phyloP scores from a whole-genome alignment of 73 alveolate genomes.

The Uronychia binucleata region DNA sequence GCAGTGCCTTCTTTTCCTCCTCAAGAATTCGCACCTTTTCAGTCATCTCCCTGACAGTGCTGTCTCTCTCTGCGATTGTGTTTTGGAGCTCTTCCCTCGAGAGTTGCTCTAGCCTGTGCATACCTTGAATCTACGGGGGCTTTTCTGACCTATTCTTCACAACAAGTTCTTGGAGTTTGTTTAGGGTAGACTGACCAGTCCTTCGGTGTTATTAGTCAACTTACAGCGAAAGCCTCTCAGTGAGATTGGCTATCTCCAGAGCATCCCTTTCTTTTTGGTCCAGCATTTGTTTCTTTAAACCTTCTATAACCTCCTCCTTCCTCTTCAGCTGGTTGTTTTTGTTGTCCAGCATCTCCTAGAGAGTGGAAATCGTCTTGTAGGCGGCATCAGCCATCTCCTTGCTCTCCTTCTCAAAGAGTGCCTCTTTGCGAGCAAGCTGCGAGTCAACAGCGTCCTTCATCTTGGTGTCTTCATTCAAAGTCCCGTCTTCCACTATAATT shows the following conservation, averaged over 20 bases:
- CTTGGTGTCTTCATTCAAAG: slow-evolving; percentile 37
- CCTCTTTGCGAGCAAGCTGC: slow-evolving; percentile 15
- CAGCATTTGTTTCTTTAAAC: slow-evolving; percentile 65
- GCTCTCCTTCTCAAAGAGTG: slow-evolving; percentile 51
- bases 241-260: slow-evolving; percentile 50
- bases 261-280: slow-evolving; percentile 67
- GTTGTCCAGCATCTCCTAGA: slow-evolving; percentile 83
- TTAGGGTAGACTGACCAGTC: background rate
- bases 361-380: slow-evolving; percentile 72
- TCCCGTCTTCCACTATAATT: slow-evolving; percentile 27
- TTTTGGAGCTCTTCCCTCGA: background rate
- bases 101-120: background rate
- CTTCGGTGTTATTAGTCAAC: too few relatives aligned
- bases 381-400: slow-evolving; percentile 88
- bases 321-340: slow-evolving; percentile 69
- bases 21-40: background rate
- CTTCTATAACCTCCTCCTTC: slow-evolving; percentile 78
- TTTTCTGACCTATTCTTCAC: background rate
- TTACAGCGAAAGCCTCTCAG: slow-evolving; percentile 1
- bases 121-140: background rate
- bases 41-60: background rate
- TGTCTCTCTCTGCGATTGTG: background rate
- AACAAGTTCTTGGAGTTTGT: background rate
- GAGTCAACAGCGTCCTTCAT: slow-evolving; percentile 36
- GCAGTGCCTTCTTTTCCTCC: background rate